A percentile compares a stretch with the other conserved stretches of the same genome.
Evolutionary conservation across 441 rosid genomes (phyloP).

Genomic region (Aquilaria agallochum): DNA sequence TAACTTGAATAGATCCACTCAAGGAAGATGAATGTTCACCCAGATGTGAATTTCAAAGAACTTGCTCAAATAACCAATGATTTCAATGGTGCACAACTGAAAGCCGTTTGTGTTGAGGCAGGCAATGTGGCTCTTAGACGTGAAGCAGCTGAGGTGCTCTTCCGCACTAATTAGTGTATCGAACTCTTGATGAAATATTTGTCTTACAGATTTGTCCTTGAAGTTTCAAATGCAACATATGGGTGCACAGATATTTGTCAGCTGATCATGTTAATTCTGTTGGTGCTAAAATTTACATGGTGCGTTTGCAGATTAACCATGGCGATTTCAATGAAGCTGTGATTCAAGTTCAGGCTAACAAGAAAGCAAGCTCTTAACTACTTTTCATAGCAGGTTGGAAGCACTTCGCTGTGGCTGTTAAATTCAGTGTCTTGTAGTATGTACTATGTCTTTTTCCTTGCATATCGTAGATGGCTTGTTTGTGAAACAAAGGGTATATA

Average conservation of each 20-base stretch:
- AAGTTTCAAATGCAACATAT: too few relatives aligned
- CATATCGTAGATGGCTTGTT: too few relatives aligned
- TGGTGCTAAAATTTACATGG: background rate
- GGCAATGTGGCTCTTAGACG: constrained; percentile 98
- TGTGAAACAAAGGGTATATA: too few relatives aligned
- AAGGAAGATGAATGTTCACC: constrained; percentile 96
- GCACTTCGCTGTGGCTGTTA: too few relatives aligned
- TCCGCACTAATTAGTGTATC: too few relatives aligned
- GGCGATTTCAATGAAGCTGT: constrained; percentile 98
- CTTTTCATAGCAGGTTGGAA: too few relatives aligned
- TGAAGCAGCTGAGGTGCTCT: constrained; percentile 85
- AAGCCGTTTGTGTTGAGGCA: constrained; percentile 98
- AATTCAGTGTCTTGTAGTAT: too few relatives aligned
- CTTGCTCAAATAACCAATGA: constrained; percentile 95
- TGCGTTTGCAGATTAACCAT: constrained; percentile 63
- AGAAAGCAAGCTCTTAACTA: constrained; percentile 58
- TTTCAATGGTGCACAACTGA: constrained; percentile 93
- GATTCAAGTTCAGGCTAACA: constrained; percentile 96
- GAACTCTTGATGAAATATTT: too few relatives aligned
- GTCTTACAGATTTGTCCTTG: too few relatives aligned
- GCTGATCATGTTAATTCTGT: too few relatives aligned
- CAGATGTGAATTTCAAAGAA: constrained; percentile 95
- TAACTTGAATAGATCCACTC: constrained; percentile 72
- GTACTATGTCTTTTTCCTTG: too few relatives aligned
- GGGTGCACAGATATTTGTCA: too few relatives aligned